These are phyloP conservation scores for Metarhizium brunneum DNA, from an alignment of 2,329 filamentous ascomycete genomes.

Conservation along the genomic window DNA sequence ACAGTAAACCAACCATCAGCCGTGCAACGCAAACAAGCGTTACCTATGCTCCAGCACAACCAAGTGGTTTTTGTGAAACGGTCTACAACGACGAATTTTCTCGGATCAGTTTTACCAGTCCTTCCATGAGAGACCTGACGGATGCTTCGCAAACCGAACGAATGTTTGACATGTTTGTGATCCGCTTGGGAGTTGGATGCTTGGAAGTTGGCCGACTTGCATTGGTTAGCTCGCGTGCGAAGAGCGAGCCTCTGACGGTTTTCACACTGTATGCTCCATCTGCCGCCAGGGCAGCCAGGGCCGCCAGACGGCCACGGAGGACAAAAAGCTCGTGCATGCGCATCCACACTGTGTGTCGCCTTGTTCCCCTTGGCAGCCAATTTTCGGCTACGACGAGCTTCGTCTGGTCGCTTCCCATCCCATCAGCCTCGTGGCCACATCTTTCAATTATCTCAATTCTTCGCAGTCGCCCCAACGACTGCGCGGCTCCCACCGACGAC, in stretches of 20 bases:
- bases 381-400: neutral
- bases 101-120: neutral
- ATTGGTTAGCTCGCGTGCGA: neutral
- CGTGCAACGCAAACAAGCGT: neutral
- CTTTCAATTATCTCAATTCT: neutral
- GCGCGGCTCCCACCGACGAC: neutral
- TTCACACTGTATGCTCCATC: neutral
- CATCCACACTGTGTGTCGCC: neutral
- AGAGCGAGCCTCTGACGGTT: too few species aligned
- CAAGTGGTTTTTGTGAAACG: neutral
- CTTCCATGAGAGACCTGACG: neutral
- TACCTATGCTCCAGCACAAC: neutral
- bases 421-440: constrained; percentile 1
- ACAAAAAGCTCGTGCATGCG: neutral
- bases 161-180: neutral
- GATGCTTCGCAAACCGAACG: neutral
- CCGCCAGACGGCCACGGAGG: neutral
- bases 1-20: neutral
- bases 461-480: neutral
- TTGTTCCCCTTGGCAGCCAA: constrained; percentile 2
- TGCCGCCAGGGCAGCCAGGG: neutral
- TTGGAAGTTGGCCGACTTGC: too few species aligned
- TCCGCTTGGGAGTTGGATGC: neutral
- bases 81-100: neutral
- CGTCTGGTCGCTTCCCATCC: neutral